Evolutionary conservation across 768 basidiomycete genomes (phyloP), one percentile per base, ranked within the genome.

Genomic region (Lactarius evosmus): DNA sequence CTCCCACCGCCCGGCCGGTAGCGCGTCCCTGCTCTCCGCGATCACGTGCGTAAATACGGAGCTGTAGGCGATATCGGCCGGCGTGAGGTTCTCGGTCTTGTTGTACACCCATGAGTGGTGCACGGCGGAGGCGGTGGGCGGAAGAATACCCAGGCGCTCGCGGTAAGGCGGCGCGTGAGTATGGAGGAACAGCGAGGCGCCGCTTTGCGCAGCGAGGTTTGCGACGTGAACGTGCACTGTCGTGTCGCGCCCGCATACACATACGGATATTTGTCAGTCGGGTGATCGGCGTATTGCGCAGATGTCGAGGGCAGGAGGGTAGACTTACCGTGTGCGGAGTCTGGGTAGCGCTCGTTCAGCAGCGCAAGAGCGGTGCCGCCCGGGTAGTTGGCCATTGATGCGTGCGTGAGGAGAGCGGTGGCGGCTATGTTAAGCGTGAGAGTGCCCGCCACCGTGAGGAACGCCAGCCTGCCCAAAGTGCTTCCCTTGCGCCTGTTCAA

Each of bases 131-230:
- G 64, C 54, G 27, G 70, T 60, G 56, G 41, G 68, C 38, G 46
- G 61, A 44, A 59, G 67, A 16, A 56, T 14, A 56, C 69, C 58
- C 49, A 61, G 19, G 66, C 63, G 55, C 4, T 70, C 55, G 57
- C 77, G 72, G 58, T 80, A 80, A 1, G 93, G 89, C 0, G 82
- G 79, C 0, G 86, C 75, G 60, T 88, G 78, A 25, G 83, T 79
- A 44, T 92, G 90, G 25, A 86, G 84, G 79, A 98, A 97, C 58
- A 95, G 85, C 0, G 93, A 89, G 3, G 93, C 91, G 2, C 97
- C 96, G 0, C 89, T 93, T 74, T 96, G 95, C 2, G 92, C 87
- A 1, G 91, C 89, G 50, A 93, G 82, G 66, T 95, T 91, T 56
- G 85, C 87, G 50, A 97, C 85, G 70, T 95, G 89, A 4, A 96